These are phyloP conservation scores for Euptelea pleiosperma DNA, from an alignment of 164 flowering plant species.

Conservation along the genomic window DNA sequence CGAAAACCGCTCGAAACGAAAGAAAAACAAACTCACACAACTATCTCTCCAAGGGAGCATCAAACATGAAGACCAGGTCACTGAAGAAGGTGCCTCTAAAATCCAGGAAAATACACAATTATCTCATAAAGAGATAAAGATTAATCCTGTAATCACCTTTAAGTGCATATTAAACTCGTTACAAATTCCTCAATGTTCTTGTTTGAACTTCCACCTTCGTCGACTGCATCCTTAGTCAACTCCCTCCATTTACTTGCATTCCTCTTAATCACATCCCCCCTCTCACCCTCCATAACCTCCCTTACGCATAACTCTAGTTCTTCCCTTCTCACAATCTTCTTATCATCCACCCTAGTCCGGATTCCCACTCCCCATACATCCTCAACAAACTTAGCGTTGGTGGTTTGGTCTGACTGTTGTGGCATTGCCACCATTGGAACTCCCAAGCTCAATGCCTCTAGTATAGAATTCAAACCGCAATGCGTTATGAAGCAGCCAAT, in stretches of 20 bases:
- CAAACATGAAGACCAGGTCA: too few relatives aligned
- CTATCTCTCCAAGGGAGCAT: too few relatives aligned
- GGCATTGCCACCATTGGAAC: conserved; percentile 30
- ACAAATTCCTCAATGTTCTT: conserved; percentile 21
- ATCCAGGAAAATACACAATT: too few relatives aligned
- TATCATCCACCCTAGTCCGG: conserved; percentile 14
- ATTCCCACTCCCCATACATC: conserved; percentile 28
- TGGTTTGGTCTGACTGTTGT: conserved; percentile 25
- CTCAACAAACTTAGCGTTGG: conserved; percentile 21
- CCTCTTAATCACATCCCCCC: conserved; percentile 8
- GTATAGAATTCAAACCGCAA: conserved; percentile 33
- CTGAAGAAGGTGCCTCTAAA: too few relatives aligned
- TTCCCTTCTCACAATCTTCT: conserved; percentile 15
- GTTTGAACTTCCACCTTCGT: conserved; percentile 25
- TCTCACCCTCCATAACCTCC: conserved; percentile 24
- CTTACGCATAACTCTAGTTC: conserved; percentile 17
- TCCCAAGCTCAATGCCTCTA: conserved; percentile 24
- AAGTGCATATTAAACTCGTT: not conserved
- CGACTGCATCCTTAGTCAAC: conserved; percentile 21
- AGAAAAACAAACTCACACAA: too few relatives aligned
- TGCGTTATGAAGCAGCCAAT: conserved; percentile 34
- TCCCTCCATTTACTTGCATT: conserved; percentile 16
- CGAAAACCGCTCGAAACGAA: too few relatives aligned
- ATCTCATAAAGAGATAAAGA: too few relatives aligned
- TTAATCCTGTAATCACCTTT: too few relatives aligned